These are phyloP conservation scores for Beauveria medogensis DNA, from an alignment of 2,329 filamentous ascomycete genomes.

Conservation along the genomic window DNA sequence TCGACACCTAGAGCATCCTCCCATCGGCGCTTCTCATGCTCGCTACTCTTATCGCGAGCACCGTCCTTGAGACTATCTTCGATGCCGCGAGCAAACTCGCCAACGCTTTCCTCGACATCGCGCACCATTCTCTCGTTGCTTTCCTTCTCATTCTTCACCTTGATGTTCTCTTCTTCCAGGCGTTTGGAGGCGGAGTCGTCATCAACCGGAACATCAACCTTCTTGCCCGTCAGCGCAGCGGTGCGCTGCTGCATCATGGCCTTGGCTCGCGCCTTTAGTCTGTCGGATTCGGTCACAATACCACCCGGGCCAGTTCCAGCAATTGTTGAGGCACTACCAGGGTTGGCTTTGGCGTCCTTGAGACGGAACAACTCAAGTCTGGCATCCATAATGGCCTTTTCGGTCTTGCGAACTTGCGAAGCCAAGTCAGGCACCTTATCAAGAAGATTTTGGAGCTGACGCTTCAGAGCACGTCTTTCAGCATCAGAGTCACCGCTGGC, in stretches of 20 bases:
- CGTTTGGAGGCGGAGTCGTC: slow-evolving; percentile 74
- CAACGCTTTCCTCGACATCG: slow-evolving; percentile 93
- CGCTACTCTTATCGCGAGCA: slow-evolving; percentile 62
- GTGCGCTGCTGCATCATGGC: slow-evolving; percentile 98
- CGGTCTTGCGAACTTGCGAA: slow-evolving; percentile 82
- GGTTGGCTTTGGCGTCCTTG: slow-evolving; percentile 86
- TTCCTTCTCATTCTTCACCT: slow-evolving; percentile 76
- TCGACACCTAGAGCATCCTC: slow-evolving; percentile 94
- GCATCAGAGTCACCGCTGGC: slow-evolving; percentile 74
- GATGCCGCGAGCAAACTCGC: slow-evolving; percentile 75
- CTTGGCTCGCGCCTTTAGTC: slow-evolving; percentile 88
- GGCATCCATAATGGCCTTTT: slow-evolving; percentile 87
- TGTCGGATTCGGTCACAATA: slow-evolving; percentile 82
- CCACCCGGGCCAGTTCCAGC: slow-evolving; percentile 91
- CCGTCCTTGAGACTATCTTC: slow-evolving; percentile 84
- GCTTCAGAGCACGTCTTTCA: slow-evolving; percentile 75
- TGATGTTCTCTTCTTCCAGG: slow-evolving; percentile 79
- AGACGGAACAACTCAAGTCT: slow-evolving; percentile 88
- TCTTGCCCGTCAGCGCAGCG: slow-evolving; percentile 82
- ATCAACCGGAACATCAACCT: slow-evolving; percentile 59
- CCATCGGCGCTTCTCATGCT: slow-evolving; percentile 90
- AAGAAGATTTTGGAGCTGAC: slow-evolving; percentile 79
- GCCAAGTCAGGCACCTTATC: slow-evolving; percentile 89
- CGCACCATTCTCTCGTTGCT: slow-evolving; percentile 94
- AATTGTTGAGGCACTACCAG: slow-evolving; percentile 69